These are phyloP conservation scores for Toxoplasma gondii DNA, from an alignment of 169 alveolate species.

Conservation along the genomic window DNA sequence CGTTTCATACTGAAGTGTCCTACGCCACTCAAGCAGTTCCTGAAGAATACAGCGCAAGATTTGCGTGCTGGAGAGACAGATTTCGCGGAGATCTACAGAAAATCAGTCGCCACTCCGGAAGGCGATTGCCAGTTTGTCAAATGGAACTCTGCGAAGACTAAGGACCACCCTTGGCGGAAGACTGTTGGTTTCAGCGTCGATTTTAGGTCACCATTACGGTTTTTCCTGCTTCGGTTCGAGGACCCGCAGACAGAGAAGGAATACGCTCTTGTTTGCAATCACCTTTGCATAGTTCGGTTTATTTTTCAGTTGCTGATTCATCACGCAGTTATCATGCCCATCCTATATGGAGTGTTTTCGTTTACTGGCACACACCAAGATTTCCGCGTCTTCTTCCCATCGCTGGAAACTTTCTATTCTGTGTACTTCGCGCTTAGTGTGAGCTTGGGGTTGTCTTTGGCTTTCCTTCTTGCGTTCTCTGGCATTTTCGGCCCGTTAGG, in stretches of 20 bases:
- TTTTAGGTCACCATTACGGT: neutral
- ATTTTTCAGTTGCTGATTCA: neutral
- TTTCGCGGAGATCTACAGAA: neutral
- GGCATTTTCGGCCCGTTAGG: neutral
- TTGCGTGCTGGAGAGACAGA: slow-evolving; percentile 12
- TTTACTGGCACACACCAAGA: neutral
- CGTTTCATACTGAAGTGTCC: neutral
- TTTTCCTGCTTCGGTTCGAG: neutral
- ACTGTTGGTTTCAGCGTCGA: neutral
- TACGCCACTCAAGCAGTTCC: neutral
- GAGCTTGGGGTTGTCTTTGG: neutral
- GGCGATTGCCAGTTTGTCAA: neutral
- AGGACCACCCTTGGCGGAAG: neutral
- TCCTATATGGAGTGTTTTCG: neutral
- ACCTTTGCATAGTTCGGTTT: neutral
- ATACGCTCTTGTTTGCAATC: slow-evolving; percentile 7
- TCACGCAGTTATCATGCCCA: slow-evolving; percentile 32
- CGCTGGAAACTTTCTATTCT: neutral
- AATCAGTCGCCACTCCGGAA: neutral
- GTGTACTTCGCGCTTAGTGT: slow-evolving; percentile 9
- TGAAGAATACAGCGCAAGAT: neutral
- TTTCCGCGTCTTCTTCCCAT: neutral
- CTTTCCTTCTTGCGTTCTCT: neutral
- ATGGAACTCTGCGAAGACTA: neutral
- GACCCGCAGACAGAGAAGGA: slow-evolving; percentile 22